Evolutionary conservation across 2,329 filamentous ascomycete genomes (phyloP).

Genomic region (Monilinia polystroma): DNA sequence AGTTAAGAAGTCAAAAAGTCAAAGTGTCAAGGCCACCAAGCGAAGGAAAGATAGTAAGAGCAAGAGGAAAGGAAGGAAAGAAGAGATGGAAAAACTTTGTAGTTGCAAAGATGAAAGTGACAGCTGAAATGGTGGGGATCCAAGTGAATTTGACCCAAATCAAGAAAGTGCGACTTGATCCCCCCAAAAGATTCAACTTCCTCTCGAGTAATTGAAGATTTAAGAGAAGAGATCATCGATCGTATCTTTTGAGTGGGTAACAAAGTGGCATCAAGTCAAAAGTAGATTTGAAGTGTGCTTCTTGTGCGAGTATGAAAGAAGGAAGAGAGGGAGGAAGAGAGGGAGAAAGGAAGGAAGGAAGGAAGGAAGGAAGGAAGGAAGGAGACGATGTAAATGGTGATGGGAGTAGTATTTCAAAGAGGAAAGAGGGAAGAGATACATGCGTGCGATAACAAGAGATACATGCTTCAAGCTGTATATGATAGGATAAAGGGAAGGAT

Average conservation of each 20-base stretch:
- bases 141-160: constrained; percentile 7
- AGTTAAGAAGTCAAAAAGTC: not conserved
- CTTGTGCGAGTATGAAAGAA: not conserved
- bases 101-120: not conserved
- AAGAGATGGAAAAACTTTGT: not conserved
- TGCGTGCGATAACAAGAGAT: not conserved
- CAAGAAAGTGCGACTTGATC: not conserved
- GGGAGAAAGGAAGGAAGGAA: no score
- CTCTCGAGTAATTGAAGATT: not conserved
- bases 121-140: not conserved
- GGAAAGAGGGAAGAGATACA: not conserved
- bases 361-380: not conserved
- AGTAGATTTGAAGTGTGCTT: constrained; percentile 8
- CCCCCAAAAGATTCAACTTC: not conserved
- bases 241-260: no score
- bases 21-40: not conserved
- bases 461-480: not conserved
- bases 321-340: not conserved
- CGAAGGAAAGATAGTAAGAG: not conserved
- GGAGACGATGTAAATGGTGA: not conserved
- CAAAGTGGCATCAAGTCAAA: not conserved
- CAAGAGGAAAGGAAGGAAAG: not conserved
- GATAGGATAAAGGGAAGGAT: not conserved
- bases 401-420: not conserved
- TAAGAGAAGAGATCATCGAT: not conserved